Conservation (phyloP, 2,329 filamentous ascomycete species). For the Coleophoma eucalyptorum region DNA sequence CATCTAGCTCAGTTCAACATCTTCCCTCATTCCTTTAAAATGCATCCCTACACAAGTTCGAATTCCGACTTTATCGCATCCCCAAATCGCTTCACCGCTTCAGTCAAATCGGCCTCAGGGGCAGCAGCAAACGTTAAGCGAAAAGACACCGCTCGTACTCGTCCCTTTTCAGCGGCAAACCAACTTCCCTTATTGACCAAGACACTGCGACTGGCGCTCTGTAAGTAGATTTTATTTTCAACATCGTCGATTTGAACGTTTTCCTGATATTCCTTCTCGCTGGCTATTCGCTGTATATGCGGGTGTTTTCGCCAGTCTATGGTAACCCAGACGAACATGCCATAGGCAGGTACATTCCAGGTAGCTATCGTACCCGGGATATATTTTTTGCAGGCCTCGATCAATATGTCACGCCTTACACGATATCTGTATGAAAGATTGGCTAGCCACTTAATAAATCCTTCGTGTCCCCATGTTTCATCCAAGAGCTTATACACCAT, state of each 20-base stretch:
- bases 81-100: slow-evolving; percentile 70
- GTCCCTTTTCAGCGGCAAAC: slow-evolving; percentile 72
- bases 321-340: slow-evolving; percentile 76
- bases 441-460: slow-evolving; percentile 87
- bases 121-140: slow-evolving; percentile 83
- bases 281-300: no score
- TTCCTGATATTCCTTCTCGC: neutral
- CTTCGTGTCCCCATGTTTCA: slow-evolving; percentile 88
- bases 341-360: slow-evolving; percentile 78
- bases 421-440: slow-evolving; percentile 80
- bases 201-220: slow-evolving; percentile 69
- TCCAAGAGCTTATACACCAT: slow-evolving; percentile 87
- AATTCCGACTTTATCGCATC: slow-evolving; percentile 63
- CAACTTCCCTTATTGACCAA: slow-evolving; percentile 80
- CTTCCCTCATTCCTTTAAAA: no score
- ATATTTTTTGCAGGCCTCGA: slow-evolving; percentile 75
- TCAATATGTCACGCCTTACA: slow-evolving; percentile 68
- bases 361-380: slow-evolving; percentile 70
- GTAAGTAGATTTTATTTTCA: slow-evolving; percentile 27
- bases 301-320: neutral
- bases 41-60: no score
- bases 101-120: slow-evolving; percentile 60
- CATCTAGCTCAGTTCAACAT: no score
- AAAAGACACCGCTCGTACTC: slow-evolving; percentile 60
- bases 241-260: neutral